Conservation (phyloP, 2,329 filamentous ascomycete species). For the Phialocephala sp. region DNA sequence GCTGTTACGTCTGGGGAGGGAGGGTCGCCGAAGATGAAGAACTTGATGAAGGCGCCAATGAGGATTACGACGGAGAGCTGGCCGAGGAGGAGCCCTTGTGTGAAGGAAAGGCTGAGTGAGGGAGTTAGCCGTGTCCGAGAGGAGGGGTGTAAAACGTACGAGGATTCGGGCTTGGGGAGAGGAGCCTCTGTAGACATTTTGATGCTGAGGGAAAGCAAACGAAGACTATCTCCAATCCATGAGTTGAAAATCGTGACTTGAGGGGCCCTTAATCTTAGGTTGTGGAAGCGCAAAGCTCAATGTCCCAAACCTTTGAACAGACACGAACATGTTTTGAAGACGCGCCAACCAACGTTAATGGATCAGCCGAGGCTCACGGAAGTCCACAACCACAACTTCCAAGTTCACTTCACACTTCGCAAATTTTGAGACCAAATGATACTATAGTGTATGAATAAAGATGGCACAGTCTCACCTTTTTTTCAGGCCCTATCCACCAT, state of each 20-base stretch:
- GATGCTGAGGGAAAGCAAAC: background rate
- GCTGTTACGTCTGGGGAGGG: constrained; percentile 83
- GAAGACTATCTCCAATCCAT: background rate
- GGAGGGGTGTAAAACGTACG: constrained; percentile 42
- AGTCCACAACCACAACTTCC: background rate
- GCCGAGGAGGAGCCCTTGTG: constrained; percentile 89
- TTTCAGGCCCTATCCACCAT: background rate
- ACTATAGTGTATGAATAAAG: background rate
- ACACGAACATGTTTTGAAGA: constrained; percentile 18
- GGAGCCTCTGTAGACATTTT: constrained; percentile 33
- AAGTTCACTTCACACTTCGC: background rate
- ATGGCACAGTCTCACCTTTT: background rate
- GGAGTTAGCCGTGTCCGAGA: constrained; percentile 15
- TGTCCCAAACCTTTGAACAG: constrained; percentile 13
- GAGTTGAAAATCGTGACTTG: background rate
- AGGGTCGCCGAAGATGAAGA: constrained; percentile 98
- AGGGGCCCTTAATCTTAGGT: no score
- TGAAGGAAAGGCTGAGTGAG: constrained; percentile 80
- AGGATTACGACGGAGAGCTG: constrained; percentile 92
- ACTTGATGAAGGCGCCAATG: constrained; percentile 95
- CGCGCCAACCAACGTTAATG: constrained; percentile 29
- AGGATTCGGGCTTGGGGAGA: constrained; percentile 45
- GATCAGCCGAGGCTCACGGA: constrained; percentile 19
- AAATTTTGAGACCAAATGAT: background rate
- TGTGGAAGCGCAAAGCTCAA: background rate